Conservation (phyloP, 495 filamentous ascomycete genomes). For the Lepraria neglecta region DNA sequence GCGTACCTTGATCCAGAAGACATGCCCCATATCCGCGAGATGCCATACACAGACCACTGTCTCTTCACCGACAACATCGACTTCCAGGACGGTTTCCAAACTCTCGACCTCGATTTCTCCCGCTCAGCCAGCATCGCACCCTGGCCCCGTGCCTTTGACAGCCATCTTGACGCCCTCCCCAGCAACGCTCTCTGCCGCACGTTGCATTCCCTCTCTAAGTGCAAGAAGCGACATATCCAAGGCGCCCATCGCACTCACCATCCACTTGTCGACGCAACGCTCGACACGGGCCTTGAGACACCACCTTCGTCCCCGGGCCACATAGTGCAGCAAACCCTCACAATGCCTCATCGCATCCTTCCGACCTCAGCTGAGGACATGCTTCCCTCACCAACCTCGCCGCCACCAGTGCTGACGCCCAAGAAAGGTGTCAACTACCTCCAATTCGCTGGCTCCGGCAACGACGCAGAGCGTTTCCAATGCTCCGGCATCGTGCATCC, state of each 20-base stretch:
- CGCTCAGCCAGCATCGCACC: neutral
- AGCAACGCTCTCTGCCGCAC: slow-evolving; percentile 7
- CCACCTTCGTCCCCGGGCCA: neutral
- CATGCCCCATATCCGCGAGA: slow-evolving; percentile 15
- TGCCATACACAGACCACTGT: neutral
- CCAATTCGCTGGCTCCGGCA: slow-evolving; percentile 21
- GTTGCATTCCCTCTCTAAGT: neutral
- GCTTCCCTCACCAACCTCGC: neutral
- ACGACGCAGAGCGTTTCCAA: slow-evolving; percentile 19
- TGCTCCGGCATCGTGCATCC: slow-evolving; percentile 24
- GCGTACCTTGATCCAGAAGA: slow-evolving; percentile 38
- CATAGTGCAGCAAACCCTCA: too few relatives aligned
- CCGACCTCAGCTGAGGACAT: neutral
- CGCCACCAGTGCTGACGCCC: neutral
- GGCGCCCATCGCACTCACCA: too few relatives aligned
- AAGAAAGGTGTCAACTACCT: slow-evolving; percentile 22
- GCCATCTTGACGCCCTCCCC: slow-evolving; percentile 22
- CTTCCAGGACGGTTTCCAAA: slow-evolving; percentile 22
- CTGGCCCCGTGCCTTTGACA: slow-evolving; percentile 23
- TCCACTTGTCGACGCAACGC: neutral
- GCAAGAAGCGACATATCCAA: neutral
- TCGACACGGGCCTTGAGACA: neutral
- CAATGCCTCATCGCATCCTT: too few relatives aligned
- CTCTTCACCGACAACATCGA: slow-evolving; percentile 22
- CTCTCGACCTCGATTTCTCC: slow-evolving; percentile 23